Percentiles rank a stretch among this genome's conserved stretches.
Conservation (phyloP, 2,329 filamentous ascomycete species). For the Teratosphaeria epicoccoides region DNA sequence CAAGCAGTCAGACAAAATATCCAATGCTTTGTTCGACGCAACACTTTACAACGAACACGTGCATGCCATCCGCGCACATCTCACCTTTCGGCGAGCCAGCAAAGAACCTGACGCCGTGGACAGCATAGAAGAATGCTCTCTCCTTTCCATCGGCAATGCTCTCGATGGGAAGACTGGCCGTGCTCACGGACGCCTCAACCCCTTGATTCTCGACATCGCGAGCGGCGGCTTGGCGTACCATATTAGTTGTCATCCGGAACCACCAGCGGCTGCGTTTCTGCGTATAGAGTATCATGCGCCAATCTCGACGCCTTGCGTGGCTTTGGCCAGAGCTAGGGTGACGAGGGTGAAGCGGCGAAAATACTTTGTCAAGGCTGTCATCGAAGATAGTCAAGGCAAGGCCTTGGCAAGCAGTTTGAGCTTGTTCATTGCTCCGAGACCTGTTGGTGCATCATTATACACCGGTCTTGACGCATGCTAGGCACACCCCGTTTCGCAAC, state of each 20-base stretch:
- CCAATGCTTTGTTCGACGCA: constrained; percentile 11
- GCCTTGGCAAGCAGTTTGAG: constrained; percentile 11
- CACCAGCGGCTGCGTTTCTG: constrained; percentile 15
- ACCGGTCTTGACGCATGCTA: too few species aligned
- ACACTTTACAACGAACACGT: constrained; percentile 5
- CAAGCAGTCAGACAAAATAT: not conserved
- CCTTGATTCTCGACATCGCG: constrained; percentile 13
- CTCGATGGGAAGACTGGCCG: constrained; percentile 15
- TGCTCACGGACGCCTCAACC: constrained; percentile 15
- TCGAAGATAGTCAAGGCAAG: constrained; percentile 12
- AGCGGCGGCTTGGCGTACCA: constrained; percentile 6
- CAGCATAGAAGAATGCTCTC: constrained; percentile 10
- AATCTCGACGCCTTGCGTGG: constrained; percentile 11
- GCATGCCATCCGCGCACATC: constrained; percentile 9
- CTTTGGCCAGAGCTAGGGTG: constrained; percentile 13
- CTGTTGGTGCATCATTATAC: not conserved
- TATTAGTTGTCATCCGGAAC: not conserved
- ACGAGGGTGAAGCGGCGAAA: constrained; percentile 11
- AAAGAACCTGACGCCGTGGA: constrained; percentile 9
- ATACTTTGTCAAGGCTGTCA: constrained; percentile 10
- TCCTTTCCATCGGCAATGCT: constrained; percentile 12
- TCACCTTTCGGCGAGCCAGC: constrained; percentile 10
- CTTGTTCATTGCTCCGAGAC: constrained; percentile 9
- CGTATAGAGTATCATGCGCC: constrained; percentile 16
- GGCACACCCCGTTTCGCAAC: too few species aligned